Evolutionary conservation across 768 basidiomycete genomes (phyloP).

Genomic region (Hericium erinaceus): DNA sequence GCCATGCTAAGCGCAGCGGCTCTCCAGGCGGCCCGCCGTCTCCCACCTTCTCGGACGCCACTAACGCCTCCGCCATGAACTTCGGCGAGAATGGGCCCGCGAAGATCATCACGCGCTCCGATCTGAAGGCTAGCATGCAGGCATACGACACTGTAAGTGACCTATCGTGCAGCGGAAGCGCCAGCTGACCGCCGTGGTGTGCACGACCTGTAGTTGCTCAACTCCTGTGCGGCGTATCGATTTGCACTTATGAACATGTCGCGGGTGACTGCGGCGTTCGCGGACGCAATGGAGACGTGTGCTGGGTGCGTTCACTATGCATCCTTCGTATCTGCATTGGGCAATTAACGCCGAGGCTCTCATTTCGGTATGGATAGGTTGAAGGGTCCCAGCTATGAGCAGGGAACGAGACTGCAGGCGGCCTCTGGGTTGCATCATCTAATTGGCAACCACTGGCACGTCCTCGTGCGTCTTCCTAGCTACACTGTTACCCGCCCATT

Average conservation of each 20-base stretch:
- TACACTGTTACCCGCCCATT: not conserved
- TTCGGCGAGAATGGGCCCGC: slow-evolving; percentile 67
- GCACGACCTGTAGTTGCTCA: slow-evolving; percentile 49
- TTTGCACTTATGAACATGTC: slow-evolving; percentile 74
- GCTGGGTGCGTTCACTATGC: slow-evolving; percentile 46
- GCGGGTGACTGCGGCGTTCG: slow-evolving; percentile 75
- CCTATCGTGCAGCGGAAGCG: not conserved
- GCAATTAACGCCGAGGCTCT: not conserved
- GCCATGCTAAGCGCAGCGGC: slow-evolving; percentile 21
- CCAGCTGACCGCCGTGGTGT: not conserved
- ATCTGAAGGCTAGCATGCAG: slow-evolving; percentile 70
- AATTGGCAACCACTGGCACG: slow-evolving; percentile 87
- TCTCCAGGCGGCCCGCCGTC: slow-evolving; percentile 57
- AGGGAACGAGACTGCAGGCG: slow-evolving; percentile 75
- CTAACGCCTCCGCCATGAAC: slow-evolving; percentile 68
- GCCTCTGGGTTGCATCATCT: slow-evolving; percentile 86
- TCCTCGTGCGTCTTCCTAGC: slow-evolving; percentile 49
- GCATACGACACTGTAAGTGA: slow-evolving; percentile 70
- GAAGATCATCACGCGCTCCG: slow-evolving; percentile 74
- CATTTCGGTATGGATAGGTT: slow-evolving; percentile 32
- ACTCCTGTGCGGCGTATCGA: slow-evolving; percentile 69
- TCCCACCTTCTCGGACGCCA: slow-evolving; percentile 76
- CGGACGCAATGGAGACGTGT: slow-evolving; percentile 78
- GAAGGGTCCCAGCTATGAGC: slow-evolving; percentile 73
- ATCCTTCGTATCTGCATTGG: not conserved